Evolutionary conservation across 2,329 filamentous ascomycete genomes (phyloP), one percentile per base, ranked within the genome.

Genomic region (Xylariales sp.): DNA sequence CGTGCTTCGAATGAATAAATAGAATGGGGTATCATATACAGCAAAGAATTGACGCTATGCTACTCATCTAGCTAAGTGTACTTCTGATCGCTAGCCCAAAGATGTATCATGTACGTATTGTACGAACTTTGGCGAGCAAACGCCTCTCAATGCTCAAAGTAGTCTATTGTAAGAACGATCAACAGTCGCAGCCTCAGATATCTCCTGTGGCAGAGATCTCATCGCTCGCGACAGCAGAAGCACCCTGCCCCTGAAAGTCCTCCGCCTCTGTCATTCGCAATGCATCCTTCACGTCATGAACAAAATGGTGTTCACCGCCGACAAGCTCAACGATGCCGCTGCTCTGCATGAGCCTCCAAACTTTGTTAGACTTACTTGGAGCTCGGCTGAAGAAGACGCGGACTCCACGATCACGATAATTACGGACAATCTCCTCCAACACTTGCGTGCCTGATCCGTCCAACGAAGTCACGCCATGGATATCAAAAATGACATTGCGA

Each of bases 391-490:
- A 91, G 59, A 86, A 90, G 7, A 93, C 84, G 2, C 79, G 69
- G 2, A 91, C 88, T 1, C 84, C 86, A 4, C 84, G 73, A 24
- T 85, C 76, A n/a, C 82, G 71, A 60, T 97, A 97, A 21, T 71
- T 76, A 35, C 80, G 71, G 12, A 98, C 88, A 51, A 97, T 97
- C 64, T 97, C 93, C 34, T 80, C 77, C 3, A 98, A 71, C 1
- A 97, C 91, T 64, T 97, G 93, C 0, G 88, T 86, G 1, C 91
- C 93, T 0, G 89, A 95, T 5, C 89, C 93, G 59, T 98, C 93
- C 54, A 98, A 82, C 20, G 85, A 86, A 0, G 90, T 95, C 3
- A 98, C 93, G n/a, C 93, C 93, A 53, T 97, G 91, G 6, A 97
- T 89, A 59, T 98, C 93, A 56, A 98, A 97, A 47, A 98, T 89